These are phyloP conservation scores for Aspergillus eucalypticola DNA, from an alignment of 2,329 filamentous ascomycete species.

Conservation along the genomic window DNA sequence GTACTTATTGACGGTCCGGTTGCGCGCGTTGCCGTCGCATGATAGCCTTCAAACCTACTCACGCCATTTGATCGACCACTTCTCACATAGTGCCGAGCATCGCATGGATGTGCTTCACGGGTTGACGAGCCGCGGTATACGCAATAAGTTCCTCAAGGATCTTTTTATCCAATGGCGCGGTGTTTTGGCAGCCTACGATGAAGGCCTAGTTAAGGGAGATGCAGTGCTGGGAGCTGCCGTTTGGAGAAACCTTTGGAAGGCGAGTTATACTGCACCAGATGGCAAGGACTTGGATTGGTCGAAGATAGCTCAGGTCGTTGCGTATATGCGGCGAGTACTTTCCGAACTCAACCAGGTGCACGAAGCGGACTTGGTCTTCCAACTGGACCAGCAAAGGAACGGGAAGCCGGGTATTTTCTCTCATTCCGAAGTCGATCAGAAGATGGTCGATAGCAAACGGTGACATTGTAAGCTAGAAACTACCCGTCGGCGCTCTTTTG, in stretches of 20 bases:
- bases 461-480: slow-evolving; percentile 10
- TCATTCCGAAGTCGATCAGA: slow-evolving; percentile 38
- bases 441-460: slow-evolving; percentile 37
- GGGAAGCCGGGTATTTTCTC: slow-evolving; percentile 39
- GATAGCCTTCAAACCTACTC: slow-evolving; percentile 74
- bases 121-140: slow-evolving; percentile 54
- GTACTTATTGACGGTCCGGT: slow-evolving; percentile 81
- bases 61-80: slow-evolving; percentile 89
- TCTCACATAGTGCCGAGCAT: slow-evolving; percentile 67
- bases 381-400: slow-evolving; percentile 41
- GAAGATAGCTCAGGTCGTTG: slow-evolving; percentile 62
- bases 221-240: slow-evolving; percentile 64
- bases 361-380: slow-evolving; percentile 59
- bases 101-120: slow-evolving; percentile 61
- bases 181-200: slow-evolving; percentile 66
- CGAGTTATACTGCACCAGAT: slow-evolving; percentile 48
- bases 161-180: slow-evolving; percentile 93
- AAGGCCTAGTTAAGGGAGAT: slow-evolving; percentile 49
- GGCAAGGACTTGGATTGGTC: slow-evolving; percentile 59
- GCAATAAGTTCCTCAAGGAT: slow-evolving; percentile 73
- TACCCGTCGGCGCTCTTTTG: not conserved
- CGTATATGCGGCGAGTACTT: slow-evolving; percentile 62
- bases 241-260: slow-evolving; percentile 93
- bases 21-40: slow-evolving; percentile 71
- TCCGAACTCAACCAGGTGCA: slow-evolving; percentile 54